phyloP scores from a whole-genome alignment of 2,329 filamentous ascomycete species.

The Capronia epimyces region DNA sequence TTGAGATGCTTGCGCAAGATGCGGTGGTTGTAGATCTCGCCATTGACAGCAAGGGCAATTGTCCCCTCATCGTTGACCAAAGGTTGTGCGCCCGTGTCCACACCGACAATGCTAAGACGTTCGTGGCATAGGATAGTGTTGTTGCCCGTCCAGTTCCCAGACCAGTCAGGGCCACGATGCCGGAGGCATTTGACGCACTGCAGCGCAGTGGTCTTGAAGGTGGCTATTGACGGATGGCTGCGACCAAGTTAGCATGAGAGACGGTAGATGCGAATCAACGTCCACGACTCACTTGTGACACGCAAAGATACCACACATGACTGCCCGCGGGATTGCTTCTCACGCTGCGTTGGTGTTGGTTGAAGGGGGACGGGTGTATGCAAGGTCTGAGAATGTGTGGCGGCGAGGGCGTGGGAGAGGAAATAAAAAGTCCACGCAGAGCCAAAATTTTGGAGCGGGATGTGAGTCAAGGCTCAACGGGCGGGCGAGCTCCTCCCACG shows the following conservation, averaged over 20 bases:
- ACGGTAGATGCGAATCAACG: slow-evolving; percentile 3
- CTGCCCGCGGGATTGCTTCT: slow-evolving; percentile 37
- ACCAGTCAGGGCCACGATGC: slow-evolving; percentile 97
- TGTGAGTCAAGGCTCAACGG: slow-evolving; percentile 16
- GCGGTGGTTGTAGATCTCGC: slow-evolving; percentile 99
- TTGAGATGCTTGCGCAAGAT: slow-evolving; percentile 83
- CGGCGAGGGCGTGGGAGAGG: slow-evolving; percentile 17
- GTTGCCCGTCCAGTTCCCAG: slow-evolving; percentile 82
- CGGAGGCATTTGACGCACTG: slow-evolving; percentile 61
- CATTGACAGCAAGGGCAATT: slow-evolving; percentile 92
- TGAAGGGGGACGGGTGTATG: slow-evolving; percentile 22
- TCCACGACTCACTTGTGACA: slow-evolving; percentile 69
- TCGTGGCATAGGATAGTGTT: slow-evolving; percentile 97
- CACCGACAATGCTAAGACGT: slow-evolving; percentile 92
- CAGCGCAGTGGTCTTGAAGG: slow-evolving; percentile 34
- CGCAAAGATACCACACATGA: slow-evolving; percentile 95
- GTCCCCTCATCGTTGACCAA: slow-evolving; percentile 84
- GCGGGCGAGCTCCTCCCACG: not conserved
- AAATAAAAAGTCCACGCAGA: slow-evolving; percentile 20
- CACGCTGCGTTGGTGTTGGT: slow-evolving; percentile 10
- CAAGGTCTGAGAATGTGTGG: slow-evolving; percentile 22
- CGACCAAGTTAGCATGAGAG: slow-evolving; percentile 18
- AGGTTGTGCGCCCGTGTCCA: slow-evolving; percentile 93
- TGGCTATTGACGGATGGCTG: slow-evolving; percentile 29
- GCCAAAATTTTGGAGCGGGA: slow-evolving; percentile 19